phyloP scores from a whole-genome alignment of 257 asterid genomes.

The Ajuga chamaepitys region DNA sequence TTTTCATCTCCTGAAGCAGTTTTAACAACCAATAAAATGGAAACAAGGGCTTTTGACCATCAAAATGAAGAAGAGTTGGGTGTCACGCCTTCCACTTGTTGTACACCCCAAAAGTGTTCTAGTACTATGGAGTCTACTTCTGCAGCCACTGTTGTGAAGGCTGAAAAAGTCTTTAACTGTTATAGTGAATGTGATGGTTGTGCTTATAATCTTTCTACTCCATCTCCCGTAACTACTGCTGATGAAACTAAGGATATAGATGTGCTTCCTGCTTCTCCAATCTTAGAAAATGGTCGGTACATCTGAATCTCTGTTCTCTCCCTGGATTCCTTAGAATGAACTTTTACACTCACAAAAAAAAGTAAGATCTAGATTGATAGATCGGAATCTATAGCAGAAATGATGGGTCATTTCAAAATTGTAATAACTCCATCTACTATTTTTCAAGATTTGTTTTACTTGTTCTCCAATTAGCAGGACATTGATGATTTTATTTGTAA shows the following conservation, averaged over 20 bases:
- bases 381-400: constrained; percentile 11
- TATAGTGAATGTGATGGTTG: constrained; percentile 1
- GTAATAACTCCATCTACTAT: constrained; percentile 10
- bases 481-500: neutral
- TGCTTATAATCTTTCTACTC: constrained; percentile 15
- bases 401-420: constrained; percentile 11
- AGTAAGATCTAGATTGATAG: constrained; percentile 6
- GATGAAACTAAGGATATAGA: constrained; percentile 17
- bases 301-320: constrained; percentile 8
- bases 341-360: constrained; percentile 18
- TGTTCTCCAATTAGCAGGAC: neutral
- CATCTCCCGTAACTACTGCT: constrained; percentile 10
- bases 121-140: constrained; percentile 8
- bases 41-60: constrained; percentile 8
- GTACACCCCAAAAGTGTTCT: too few relatives aligned
- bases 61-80: constrained; percentile 8
- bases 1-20: constrained; percentile 21
- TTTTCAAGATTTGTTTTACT: constrained; percentile 9
- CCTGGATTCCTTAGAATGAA: neutral
- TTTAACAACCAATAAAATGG: constrained; percentile 14
- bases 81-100: constrained; percentile 15
- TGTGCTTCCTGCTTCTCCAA: constrained; percentile 16
- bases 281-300: constrained; percentile 36
- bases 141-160: constrained; percentile 9
- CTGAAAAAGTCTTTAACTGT: constrained; percentile 14